A percentile compares a stretch with the other conserved stretches of the same genome.
These are phyloP conservation scores for Mycosphaerella sp. DNA, from an alignment of 2,329 filamentous ascomycete species.

Conservation along the genomic window DNA sequence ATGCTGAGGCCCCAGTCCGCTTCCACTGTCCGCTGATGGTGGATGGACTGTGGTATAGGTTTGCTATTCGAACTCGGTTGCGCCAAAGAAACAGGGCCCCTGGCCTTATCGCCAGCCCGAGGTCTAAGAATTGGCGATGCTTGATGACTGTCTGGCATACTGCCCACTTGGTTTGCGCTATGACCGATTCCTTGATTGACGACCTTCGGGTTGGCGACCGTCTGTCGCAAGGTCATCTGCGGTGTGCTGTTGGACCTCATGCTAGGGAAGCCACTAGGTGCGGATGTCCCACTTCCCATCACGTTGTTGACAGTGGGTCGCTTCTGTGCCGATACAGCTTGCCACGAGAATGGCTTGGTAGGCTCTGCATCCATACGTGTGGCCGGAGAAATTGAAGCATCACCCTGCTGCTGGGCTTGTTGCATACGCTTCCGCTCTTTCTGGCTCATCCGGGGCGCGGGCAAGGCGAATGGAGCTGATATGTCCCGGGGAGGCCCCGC, in stretches of 20 bases:
- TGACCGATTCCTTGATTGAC: constrained; percentile 8
- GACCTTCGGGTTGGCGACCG: constrained; percentile 45
- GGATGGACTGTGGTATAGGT: constrained; percentile 42
- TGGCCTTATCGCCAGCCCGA: neutral
- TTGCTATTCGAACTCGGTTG: constrained; percentile 33
- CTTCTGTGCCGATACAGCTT: constrained; percentile 50
- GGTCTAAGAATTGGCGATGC: neutral
- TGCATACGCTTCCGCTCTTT: constrained; percentile 85
- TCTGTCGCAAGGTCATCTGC: constrained; percentile 57
- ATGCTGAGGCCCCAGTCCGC: constrained; percentile 66
- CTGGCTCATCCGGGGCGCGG: constrained; percentile 67
- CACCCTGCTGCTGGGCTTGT: constrained; percentile 50
- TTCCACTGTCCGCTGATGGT: constrained; percentile 55
- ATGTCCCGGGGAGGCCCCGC: constrained; percentile 21
- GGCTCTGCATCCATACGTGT: neutral
- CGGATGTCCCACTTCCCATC: constrained; percentile 35
- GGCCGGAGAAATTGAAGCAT: constrained; percentile 22
- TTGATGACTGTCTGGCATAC: constrained; percentile 20
- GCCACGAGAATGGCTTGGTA: constrained; percentile 51
- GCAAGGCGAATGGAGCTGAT: constrained; percentile 30
- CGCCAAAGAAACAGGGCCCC: neutral
- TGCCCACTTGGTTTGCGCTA: neutral
- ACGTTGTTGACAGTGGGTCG: constrained; percentile 47
- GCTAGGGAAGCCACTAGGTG: constrained; percentile 27
- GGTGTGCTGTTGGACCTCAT: constrained; percentile 37